phyloP scores from a whole-genome alignment of 208 protist genomes.

The Trypanosoma conorhini region DNA sequence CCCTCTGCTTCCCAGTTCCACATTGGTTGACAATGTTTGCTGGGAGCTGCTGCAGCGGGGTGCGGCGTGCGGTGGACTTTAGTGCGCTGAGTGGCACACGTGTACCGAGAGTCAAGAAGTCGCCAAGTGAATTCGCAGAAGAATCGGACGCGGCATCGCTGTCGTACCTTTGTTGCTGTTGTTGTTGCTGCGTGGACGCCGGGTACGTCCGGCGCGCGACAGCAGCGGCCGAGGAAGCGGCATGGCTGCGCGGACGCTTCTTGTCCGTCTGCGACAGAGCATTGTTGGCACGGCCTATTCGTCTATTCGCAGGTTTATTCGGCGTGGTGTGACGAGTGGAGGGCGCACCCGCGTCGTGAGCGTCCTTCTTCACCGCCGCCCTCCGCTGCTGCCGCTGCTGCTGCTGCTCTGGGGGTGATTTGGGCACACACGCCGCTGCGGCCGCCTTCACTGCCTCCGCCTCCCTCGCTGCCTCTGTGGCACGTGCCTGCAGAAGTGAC shows the following conservation, averaged over 20 bases:
- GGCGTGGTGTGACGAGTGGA: neutral
- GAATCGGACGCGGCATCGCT: slow-evolving; percentile 5
- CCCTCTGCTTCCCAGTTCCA: neutral
- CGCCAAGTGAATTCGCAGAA: slow-evolving; percentile 9
- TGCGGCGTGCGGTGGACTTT: neutral
- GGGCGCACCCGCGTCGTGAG: neutral
- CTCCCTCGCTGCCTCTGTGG: neutral
- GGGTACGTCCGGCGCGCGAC: slow-evolving; percentile 18
- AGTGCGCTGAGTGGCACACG: slow-evolving; percentile 22
- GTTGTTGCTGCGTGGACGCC: slow-evolving; percentile 1
- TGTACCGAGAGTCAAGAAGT: slow-evolving; percentile 4
- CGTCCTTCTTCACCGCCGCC: neutral
- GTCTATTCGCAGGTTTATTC: slow-evolving; percentile 7
- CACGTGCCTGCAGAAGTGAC: neutral
- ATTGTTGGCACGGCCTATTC: neutral
- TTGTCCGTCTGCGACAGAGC: slow-evolving; percentile 19
- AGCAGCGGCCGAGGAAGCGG: neutral
- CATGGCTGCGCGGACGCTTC: slow-evolving; percentile 18
- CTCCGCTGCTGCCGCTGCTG: neutral
- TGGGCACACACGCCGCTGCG: neutral
- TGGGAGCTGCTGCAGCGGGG: neutral
- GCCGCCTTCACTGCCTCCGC: neutral
- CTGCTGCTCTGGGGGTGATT: neutral
- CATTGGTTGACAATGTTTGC: neutral
- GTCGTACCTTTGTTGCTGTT: slow-evolving; percentile 11